Evolutionary conservation across 805 yeast genomes (phyloP).

Genomic region (Saccharomycopsis oosterbeekiorum): DNA sequence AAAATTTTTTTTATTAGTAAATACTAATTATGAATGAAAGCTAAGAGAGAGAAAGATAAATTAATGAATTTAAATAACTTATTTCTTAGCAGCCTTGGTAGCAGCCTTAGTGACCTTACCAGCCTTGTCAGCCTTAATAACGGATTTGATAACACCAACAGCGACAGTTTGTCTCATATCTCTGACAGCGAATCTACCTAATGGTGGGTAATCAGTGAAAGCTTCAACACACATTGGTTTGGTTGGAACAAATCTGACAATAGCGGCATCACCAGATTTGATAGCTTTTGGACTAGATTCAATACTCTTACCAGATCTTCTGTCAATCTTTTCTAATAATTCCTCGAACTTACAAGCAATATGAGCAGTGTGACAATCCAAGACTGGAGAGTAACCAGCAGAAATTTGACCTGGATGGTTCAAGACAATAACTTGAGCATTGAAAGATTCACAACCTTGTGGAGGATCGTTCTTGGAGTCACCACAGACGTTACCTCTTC

Average conservation of each 20-base stretch:
- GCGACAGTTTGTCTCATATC: slow-evolving; percentile 99
- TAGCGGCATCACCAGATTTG: slow-evolving; percentile 95
- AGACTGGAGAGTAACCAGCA: slow-evolving; percentile 85
- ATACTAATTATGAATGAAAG: slow-evolving; percentile 3
- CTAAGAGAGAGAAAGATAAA: slow-evolving; percentile 1
- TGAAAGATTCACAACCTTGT: slow-evolving; percentile 67
- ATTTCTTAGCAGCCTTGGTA: slow-evolving; percentile 44
- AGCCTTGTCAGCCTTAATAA: slow-evolving; percentile 65
- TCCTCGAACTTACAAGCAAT: slow-evolving; percentile 82
- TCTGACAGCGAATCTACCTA: slow-evolving; percentile 98
- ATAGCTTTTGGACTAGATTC: slow-evolving; percentile 89
- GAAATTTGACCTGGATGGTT: slow-evolving; percentile 90
- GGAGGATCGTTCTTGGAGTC: slow-evolving; percentile 88
- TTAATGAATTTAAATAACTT: slow-evolving; percentile 3
- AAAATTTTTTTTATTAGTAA: slow-evolving; percentile 2
- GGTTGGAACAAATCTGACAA: slow-evolving; percentile 79
- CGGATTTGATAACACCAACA: slow-evolving; percentile 97
- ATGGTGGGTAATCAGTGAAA: slow-evolving; percentile 90
- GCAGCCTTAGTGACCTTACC: slow-evolving; percentile 98
- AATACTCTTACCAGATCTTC: slow-evolving; percentile 84
- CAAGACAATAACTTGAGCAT: slow-evolving; percentile 77
- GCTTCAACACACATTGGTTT: slow-evolving; percentile 95
- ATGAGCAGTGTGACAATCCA: slow-evolving; percentile 89
- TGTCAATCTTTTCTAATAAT: slow-evolving; percentile 76
- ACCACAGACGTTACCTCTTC: slow-evolving; percentile 91